Base-by-base conservation (phyloP, 208 protist species). In the Trypanosoma cruzi region DNA sequence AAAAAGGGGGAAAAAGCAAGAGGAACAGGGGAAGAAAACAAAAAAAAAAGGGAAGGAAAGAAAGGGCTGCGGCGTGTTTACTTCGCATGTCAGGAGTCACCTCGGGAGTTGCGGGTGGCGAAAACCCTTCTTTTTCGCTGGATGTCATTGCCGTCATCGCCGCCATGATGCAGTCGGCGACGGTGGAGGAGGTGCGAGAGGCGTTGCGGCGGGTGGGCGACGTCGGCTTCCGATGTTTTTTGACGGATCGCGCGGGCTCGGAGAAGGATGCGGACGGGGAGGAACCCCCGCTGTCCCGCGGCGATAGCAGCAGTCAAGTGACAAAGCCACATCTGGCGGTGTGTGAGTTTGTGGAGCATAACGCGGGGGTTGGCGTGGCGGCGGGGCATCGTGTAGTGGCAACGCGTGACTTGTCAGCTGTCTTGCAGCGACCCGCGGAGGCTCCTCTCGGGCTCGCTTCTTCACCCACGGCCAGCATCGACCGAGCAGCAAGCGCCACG, bases 81-180 rank as follows among this genome's bases (percentile, higher is more conserved):
- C 5, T n/a, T 31, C 22, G 14, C 29, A 64, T 64, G 59, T 53
- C 42, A 13, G 24, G 18, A 31, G 37, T 28, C 13, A 49, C 28
- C 20, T 16, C 42, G 3, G 31, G 26, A 20, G 8, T 22, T 29
- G 7, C 18, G 29, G 58, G 11, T 32, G 24, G 10, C 1, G 10
- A 1, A 37, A 10, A 5, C 20, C 6, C 72, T 70, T 14, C 84
- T 84, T 57, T 77, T 44, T 64, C 62, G 11, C 79, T 91, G 55
- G 84, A 92, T 24, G 89, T 91, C 7, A 55, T 92, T 49, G 44
- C 82, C 36, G 82, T 86, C 36, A 72, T 91, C 49, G 65, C 80
- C 34, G 55, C 74, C 26, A 82, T 95, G 44, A 84, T 81, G 59
- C 67, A 81, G 60, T 78, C 73, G 20, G 77, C 79, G 52, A 84